Conservation (phyloP, 163 green algal genomes). For the Scenedesmus sp. region DNA sequence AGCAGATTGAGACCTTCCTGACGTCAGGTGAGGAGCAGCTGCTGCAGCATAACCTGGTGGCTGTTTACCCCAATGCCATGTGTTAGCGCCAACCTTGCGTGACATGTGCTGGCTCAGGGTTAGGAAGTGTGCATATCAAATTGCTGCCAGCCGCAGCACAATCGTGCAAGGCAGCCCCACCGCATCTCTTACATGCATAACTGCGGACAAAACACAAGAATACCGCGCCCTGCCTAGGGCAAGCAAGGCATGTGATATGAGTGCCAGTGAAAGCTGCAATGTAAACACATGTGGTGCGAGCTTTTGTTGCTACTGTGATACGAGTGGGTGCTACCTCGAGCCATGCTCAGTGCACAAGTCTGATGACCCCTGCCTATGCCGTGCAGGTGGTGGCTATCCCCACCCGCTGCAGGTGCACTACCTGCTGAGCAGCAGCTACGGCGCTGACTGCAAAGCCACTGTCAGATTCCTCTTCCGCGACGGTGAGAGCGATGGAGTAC, state of each 20-base stretch:
- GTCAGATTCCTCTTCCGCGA: background rate
- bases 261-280: no score
- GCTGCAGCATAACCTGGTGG: background rate
- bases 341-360: background rate
- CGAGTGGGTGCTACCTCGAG: no score
- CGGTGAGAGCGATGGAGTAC: background rate
- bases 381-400: conserved; percentile 19
- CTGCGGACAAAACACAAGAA: no score
- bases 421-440: conserved; percentile 3
- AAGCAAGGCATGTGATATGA: no score
- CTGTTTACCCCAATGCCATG: background rate
- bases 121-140: no score
- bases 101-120: no score
- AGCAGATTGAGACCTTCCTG: conserved; percentile 11
- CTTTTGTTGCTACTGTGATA: no score
- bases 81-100: background rate
- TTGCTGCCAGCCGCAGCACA: no score
- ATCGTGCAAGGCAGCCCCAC: no score
- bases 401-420: conserved; percentile 31
- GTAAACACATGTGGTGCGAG: no score
- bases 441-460: background rate
- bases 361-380: background rate
- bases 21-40: background rate
- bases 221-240: no score
- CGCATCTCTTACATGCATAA: no score